Percentiles rank a stretch among this genome's conserved stretches.
These are phyloP conservation scores for Sporisorium exsertum DNA, from an alignment of 1,284 basidiomycete genomes.

Conservation along the genomic window DNA sequence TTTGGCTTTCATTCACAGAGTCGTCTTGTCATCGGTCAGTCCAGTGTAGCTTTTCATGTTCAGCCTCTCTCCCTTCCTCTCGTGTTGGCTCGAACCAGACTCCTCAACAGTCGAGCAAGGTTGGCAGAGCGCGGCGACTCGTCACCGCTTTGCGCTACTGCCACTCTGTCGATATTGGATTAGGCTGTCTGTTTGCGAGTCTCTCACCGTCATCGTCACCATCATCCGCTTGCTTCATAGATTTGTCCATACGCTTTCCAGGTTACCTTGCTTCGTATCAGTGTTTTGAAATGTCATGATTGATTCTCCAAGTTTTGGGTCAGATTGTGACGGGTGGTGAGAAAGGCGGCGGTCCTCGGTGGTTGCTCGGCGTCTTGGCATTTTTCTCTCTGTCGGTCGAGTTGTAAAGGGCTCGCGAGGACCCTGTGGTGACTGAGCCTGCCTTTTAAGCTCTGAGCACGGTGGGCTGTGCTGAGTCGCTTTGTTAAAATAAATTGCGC, in stretches of 20 bases:
- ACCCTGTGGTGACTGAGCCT: neutral
- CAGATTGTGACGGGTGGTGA: neutral
- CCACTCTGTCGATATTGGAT: neutral
- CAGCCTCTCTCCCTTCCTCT: neutral
- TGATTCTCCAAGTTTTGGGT: conserved; percentile 13
- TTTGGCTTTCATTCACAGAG: conserved; percentile 12
- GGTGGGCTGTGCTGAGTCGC: conserved; percentile 6
- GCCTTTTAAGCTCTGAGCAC: too few species aligned
- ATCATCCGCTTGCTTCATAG: conserved; percentile 24
- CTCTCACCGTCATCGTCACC: conserved; percentile 3
- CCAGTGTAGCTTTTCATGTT: conserved; percentile 7
- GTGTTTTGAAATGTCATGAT: conserved; percentile 47
- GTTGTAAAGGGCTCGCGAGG: conserved; percentile 2
- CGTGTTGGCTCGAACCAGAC: conserved; percentile 2
- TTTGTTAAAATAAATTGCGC: neutral
- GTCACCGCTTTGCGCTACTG: conserved; percentile 34
- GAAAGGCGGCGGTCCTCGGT: too few species aligned
- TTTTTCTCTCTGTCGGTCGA: neutral
- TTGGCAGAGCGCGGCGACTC: conserved; percentile 31
- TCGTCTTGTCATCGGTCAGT: neutral
- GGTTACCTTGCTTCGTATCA: conserved; percentile 40
- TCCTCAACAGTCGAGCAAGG: neutral
- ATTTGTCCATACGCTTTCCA: conserved; percentile 31
- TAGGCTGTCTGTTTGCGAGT: neutral
- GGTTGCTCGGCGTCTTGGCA: conserved; percentile 1